phyloP scores from a whole-genome alignment of 257 asterid species.

The Solanum pinnatisectum region DNA sequence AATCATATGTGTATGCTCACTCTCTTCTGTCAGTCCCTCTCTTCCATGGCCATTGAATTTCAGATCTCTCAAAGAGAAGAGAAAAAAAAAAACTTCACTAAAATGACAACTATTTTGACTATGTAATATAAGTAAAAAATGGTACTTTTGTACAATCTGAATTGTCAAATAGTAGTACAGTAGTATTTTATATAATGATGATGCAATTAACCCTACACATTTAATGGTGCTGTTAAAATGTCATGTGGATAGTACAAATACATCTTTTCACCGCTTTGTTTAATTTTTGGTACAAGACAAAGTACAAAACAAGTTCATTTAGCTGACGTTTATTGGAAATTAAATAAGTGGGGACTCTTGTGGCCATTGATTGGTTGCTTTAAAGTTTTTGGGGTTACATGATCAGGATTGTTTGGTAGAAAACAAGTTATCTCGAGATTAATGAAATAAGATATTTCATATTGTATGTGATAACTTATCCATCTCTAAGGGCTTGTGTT shows the following conservation, averaged over 20 bases:
- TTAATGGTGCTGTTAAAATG: neutral
- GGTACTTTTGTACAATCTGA: neutral
- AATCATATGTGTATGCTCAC: slow-evolving; percentile 45
- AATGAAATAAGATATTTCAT: no score
- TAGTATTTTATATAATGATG: neutral
- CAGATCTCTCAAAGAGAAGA: neutral
- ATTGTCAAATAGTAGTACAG: neutral
- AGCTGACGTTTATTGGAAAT: neutral
- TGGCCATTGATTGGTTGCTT: neutral
- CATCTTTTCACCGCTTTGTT: neutral
- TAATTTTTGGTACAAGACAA: neutral
- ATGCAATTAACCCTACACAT: neutral
- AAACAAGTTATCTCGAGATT: no score
- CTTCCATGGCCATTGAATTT: neutral
- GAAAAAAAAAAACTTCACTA: neutral
- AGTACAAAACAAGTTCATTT: neutral
- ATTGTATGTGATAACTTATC: no score
- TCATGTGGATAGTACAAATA: neutral
- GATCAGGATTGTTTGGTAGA: accelerated
- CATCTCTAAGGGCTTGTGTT: no score
- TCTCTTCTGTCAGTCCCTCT: slow-evolving; percentile 38
- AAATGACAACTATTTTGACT: neutral
- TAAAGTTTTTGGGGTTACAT: neutral
- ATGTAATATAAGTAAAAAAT: neutral
- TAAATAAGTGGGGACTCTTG: neutral